Evolutionary conservation across 2,329 filamentous ascomycete genomes (phyloP).

Genomic region (Colletotrichum sojae): DNA sequence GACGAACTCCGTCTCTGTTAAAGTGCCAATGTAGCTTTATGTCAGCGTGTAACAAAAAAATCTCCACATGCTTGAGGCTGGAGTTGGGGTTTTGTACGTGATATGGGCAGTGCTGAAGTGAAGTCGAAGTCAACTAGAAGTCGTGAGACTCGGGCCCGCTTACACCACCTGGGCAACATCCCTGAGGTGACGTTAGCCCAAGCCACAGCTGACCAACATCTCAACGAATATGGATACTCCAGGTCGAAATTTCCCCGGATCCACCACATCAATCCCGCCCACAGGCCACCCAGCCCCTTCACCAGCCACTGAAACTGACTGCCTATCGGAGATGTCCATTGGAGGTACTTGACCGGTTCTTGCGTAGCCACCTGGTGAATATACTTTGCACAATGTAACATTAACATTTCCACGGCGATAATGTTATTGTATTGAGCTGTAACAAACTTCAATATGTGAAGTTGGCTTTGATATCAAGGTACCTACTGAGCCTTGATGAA

Average conservation of each 20-base stretch:
- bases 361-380: too few species aligned
- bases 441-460: too few species aligned
- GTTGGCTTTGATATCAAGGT: too few species aligned
- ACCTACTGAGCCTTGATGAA: too few species aligned
- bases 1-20: constrained; percentile 13
- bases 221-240: neutral
- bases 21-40: constrained; percentile 12
- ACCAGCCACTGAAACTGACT: constrained; percentile 22
- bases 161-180: neutral
- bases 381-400: too few species aligned
- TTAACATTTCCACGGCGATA: too few species aligned
- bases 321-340: too few species aligned
- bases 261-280: constrained; percentile 17
- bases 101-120: neutral
- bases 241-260: constrained; percentile 37
- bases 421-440: too few species aligned
- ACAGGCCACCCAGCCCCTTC: neutral
- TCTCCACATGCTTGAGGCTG: neutral
- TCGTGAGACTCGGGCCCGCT: constrained; percentile 26
- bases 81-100: neutral
- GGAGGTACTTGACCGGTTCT: too few species aligned
- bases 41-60: constrained; percentile 27
- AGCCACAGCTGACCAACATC: constrained; percentile 33
- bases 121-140: constrained; percentile 5
- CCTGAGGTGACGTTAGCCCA: neutral